These are phyloP conservation scores for Macrocybe gigantea DNA, from an alignment of 768 basidiomycete species.

Conservation along the genomic window DNA sequence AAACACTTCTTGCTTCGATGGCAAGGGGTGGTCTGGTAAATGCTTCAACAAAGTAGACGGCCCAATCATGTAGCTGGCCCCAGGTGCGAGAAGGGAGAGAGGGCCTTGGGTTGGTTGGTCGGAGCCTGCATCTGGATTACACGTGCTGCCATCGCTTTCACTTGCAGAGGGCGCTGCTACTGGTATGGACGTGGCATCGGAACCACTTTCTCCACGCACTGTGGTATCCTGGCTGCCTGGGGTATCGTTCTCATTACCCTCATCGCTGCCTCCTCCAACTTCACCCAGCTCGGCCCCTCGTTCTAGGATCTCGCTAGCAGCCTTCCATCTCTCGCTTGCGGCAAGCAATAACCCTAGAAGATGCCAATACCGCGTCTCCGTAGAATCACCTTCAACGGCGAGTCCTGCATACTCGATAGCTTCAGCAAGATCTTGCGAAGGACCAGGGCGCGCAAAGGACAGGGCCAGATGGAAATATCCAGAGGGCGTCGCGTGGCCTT, in stretches of 20 bases:
- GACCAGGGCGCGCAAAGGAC: constrained; percentile 60
- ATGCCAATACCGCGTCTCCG: constrained; percentile 80
- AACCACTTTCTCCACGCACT: background rate
- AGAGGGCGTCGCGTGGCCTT: constrained; percentile 42
- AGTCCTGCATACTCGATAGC: constrained; percentile 63
- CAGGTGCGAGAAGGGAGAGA: constrained; percentile 9
- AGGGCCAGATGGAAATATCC: constrained; percentile 80
- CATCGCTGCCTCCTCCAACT: constrained; percentile 13
- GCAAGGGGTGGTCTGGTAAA: constrained; percentile 39
- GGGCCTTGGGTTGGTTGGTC: constrained; percentile 3
- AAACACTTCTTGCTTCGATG: constrained; percentile 56
- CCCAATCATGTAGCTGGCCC: constrained; percentile 29
- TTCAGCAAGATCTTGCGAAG: constrained; percentile 55
- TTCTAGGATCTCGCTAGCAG: constrained; percentile 72
- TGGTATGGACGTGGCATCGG: background rate
- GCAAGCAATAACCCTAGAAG: constrained; percentile 80
- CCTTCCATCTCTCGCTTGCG: constrained; percentile 72
- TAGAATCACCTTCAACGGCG: constrained; percentile 67
- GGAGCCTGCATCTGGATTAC: background rate
- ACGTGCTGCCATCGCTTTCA: background rate
- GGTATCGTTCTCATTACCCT: constrained; percentile 6
- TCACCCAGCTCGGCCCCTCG: constrained; percentile 55
- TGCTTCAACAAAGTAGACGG: constrained; percentile 37
- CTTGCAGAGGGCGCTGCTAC: background rate
- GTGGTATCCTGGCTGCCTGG: constrained; percentile 4